Base-by-base conservation (phyloP, 495 filamentous ascomycete species). In the Neurospora sp. region DNA sequence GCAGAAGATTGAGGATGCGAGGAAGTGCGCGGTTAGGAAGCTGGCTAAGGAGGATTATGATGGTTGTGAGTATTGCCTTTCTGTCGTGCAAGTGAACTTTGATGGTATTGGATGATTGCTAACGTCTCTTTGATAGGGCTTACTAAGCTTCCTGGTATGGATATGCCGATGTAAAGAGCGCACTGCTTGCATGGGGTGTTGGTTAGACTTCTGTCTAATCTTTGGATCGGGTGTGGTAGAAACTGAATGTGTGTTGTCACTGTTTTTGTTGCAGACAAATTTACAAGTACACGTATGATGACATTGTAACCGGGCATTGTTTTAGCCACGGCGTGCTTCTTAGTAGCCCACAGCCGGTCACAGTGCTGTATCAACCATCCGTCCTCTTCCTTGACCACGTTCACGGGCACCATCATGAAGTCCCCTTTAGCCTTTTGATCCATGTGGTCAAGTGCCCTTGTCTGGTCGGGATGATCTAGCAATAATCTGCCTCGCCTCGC, bases 1-100 rank as follows among this genome's bases (percentile, higher is more conserved):
- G 61, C 82, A 84, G 80, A 73, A 70, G 41, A 81, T 83, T 70
- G 73, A 76, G 20, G 73, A 71, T 10, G 81, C 79, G 11, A 70
- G 71, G 39, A 14, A 73, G 39, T 84, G 85, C 74, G 79, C 79
- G 38, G 83, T 85, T 75, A 75, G 76, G 70, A 76, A 76, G 70
- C 70, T 80, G 31, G 84, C 82, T 18, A 31, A 75, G 41, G 85
- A 87, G 78, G 76, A 81, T 35, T 74, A 82, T 39, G 80, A 86
- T 69, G 79, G 82, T 72, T 86, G 84, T 85, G 76, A 78, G 82
- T 83, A 40, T n/a, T n/a, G n/a, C n/a, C n/a, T n/a, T n/a, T n/a
- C 14, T 5, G 46, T 69, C 71, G 27, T 8, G 27, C 27, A 9
- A 31, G 27, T 38, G 65, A 31, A 65, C 38, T 18, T 27, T 61